These are phyloP conservation scores for Neofusicoccum parvum DNA, from an alignment of 2,329 filamentous ascomycete species.

Conservation along the genomic window DNA sequence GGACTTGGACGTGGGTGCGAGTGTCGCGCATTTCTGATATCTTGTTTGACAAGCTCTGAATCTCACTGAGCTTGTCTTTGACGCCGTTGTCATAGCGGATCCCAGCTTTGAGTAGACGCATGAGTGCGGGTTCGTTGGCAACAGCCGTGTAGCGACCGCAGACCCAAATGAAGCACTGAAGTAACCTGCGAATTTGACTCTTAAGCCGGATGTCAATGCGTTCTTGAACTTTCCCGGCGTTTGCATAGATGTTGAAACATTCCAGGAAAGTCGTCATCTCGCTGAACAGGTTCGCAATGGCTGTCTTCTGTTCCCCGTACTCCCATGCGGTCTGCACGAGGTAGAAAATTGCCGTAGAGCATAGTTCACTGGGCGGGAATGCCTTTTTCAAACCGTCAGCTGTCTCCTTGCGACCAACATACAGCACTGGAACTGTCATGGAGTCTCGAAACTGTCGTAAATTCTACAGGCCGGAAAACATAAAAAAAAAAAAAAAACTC, in stretches of 20 bases:
- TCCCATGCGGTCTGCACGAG: not conserved
- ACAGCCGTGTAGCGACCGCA: not conserved
- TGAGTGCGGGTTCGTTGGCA: not conserved
- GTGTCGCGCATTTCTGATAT: not conserved
- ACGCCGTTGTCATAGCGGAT: not conserved
- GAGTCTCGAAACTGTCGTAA: too few species aligned
- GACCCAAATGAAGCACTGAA: not conserved
- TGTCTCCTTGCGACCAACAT: not conserved
- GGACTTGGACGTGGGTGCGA: not conserved
- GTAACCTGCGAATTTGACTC: not conserved
- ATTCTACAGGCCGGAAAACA: too few species aligned
- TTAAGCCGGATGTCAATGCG: not conserved
- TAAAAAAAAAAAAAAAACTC: not conserved
- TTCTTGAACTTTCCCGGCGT: not conserved
- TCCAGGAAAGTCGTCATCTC: not conserved
- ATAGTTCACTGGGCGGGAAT: not conserved
- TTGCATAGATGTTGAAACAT: not conserved
- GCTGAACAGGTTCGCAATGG: not conserved
- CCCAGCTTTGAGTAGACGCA: not conserved
- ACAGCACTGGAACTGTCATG: too few species aligned
- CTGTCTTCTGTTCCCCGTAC: not conserved
- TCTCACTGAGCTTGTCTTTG: not conserved
- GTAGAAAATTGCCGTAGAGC: not conserved
- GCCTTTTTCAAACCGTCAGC: not conserved
- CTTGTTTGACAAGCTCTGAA: not conserved